phyloP scores from a whole-genome alignment of 352 stramenopile species.

The Peronospora farinosa region DNA sequence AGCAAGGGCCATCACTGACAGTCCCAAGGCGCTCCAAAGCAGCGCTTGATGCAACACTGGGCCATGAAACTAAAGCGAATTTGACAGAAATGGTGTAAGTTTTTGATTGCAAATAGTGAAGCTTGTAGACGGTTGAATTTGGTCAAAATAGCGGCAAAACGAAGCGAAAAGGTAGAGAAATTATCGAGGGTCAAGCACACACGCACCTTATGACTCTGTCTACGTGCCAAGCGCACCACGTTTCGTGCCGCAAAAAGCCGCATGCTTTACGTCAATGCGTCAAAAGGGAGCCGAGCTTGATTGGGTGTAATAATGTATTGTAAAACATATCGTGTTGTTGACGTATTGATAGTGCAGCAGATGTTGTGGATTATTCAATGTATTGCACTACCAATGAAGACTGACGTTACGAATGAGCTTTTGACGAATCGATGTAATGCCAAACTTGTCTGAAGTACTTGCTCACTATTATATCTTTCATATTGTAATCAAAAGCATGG shows the following conservation, averaged over 20 bases:
- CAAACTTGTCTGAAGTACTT: no score
- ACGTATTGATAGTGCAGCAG: no score
- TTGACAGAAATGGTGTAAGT: constrained; percentile 5
- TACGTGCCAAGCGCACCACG: constrained; percentile 24
- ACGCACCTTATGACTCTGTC: constrained; percentile 31
- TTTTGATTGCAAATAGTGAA: constrained; percentile 6
- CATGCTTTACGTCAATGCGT: constrained; percentile 16
- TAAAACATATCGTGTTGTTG: no score
- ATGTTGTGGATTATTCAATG: no score
- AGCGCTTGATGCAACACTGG: constrained; percentile 39
- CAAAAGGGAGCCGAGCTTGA: not conserved
- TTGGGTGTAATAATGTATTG: not conserved
- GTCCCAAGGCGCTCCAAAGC: constrained; percentile 39
- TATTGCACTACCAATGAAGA: no score
- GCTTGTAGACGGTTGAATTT: constrained; percentile 3
- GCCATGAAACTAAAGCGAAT: constrained; percentile 16
- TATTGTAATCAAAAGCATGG: no score
- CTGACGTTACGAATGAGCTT: no score
- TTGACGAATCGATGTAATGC: no score
- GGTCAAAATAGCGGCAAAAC: not conserved
- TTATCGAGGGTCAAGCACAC: not conserved
- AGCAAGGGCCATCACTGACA: constrained; percentile 42
- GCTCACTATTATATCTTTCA: no score
- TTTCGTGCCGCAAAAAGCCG: constrained; percentile 27
- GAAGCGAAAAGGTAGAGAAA: not conserved